Evolutionary conservation across 495 filamentous ascomycete genomes (phyloP).

Genomic region (Neurospora terricola): DNA sequence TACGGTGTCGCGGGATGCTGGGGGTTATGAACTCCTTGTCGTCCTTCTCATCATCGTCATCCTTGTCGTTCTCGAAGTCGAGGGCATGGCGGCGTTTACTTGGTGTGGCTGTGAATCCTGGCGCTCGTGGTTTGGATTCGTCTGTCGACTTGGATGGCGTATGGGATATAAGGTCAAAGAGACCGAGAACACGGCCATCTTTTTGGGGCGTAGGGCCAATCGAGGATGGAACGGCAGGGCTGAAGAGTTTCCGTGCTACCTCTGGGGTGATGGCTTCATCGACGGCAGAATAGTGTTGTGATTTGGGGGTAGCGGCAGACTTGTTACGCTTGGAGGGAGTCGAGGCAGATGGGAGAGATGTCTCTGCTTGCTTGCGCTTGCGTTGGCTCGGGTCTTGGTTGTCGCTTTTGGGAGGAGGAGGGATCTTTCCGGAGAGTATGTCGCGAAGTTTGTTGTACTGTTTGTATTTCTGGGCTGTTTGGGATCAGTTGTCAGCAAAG

Average conservation of each 20-base stretch:
- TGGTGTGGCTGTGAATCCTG: conserved; percentile 1
- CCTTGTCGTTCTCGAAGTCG: conserved; percentile 13
- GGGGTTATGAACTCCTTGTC: conserved; percentile 9
- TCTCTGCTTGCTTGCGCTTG: conserved; percentile 27
- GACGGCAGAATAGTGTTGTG: conserved; percentile 2
- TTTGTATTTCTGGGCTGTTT: conserved; percentile 77
- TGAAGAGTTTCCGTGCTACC: conserved; percentile 47
- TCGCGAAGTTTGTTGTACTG: conserved; percentile 70
- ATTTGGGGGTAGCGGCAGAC: conserved; percentile 29
- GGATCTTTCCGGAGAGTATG: conserved; percentile 41
- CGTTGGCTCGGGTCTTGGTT: conserved; percentile 23
- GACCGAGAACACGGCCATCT: conserved; percentile 73
- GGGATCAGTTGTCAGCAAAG: background rate
- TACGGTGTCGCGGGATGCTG: background rate
- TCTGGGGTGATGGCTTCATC: conserved; percentile 2
- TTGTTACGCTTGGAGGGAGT: conserved; percentile 37
- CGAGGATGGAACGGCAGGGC: conserved; percentile 41
- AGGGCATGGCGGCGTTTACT: conserved; percentile 20
- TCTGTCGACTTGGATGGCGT: conserved; percentile 24
- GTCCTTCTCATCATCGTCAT: conserved; percentile 15
- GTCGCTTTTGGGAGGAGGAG: conserved; percentile 24
- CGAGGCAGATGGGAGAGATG: conserved; percentile 25
- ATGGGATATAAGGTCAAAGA: conserved; percentile 78
- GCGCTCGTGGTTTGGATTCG: background rate
- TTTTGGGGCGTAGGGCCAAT: conserved; percentile 88